Base-by-base conservation (phyloP, 2,329 filamentous ascomycete species). In the Aspergillus sp. region DNA sequence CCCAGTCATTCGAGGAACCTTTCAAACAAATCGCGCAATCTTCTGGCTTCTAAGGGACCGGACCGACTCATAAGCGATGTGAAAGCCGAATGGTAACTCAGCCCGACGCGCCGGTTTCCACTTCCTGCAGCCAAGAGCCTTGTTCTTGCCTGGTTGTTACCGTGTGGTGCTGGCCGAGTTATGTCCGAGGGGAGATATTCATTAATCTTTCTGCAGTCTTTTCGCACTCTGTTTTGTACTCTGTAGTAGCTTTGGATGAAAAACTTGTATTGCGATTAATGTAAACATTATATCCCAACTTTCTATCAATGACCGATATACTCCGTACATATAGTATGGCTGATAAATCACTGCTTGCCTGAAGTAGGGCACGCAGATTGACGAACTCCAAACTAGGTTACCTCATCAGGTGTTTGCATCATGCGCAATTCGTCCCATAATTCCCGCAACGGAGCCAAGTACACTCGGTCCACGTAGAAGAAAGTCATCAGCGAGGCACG, bases 391-490 rank as follows among this genome's bases (percentile, higher is more conserved):
- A 36, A 12, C 32, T 36, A 36, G 32, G 32, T 12, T 36, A 36
- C 32, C 4, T 32, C 10, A 55, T 47, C 18, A 20, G 45, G 18
- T 3, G 12, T 11, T 47, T 47, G 9, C 45, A 24, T 47, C 45
- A 47, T 18, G 7, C 46, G 53, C 6, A 73, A 63, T 56, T 75
- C 69, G 49, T 70, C 68, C 72, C 74, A 76, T 26, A 77, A 52
- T 32, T 67, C 66, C 53, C 69, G 67, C 24, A 74, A 57, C 52
- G 72, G 66, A 12, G 57, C 58, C 32, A 71, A 58, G 58, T 76
- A 74, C 52, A 66, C 64, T 32, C 74, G 71, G 58, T 76, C 74
- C 50, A 70, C 66, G 59, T 76, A 76, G 61, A 75, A 76, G 60
- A 71, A 77, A 9, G 70, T 66, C 20, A 70, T 55, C 42, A 77